Percentiles rank a stretch among this genome's conserved stretches.
phyloP scores from a whole-genome alignment of 306 rosid species.

The Dalbergia cultrata region DNA sequence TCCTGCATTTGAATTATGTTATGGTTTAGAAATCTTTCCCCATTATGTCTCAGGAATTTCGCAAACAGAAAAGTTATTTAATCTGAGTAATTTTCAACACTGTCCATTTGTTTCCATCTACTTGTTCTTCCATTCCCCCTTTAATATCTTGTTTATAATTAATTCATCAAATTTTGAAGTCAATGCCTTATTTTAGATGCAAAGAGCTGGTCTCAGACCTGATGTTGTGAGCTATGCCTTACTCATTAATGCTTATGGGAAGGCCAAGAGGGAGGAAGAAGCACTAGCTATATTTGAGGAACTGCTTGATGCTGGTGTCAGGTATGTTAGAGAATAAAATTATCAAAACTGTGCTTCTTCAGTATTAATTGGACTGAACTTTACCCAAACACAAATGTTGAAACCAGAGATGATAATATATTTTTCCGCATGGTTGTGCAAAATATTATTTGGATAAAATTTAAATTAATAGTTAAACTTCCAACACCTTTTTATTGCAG shows the following conservation, averaged over 20 bases:
- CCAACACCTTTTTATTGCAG: neutral
- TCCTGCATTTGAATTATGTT: constrained; percentile 31
- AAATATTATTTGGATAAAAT: neutral
- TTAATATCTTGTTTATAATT: constrained; percentile 54
- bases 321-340: constrained; percentile 56
- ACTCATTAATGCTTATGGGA: constrained; percentile 90
- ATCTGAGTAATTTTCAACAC: constrained; percentile 42
- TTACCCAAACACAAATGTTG: too few species aligned
- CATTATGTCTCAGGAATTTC: constrained; percentile 7
- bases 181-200: constrained; percentile 80
- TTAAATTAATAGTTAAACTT: neutral
- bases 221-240: constrained; percentile 93
- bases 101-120: constrained; percentile 1
- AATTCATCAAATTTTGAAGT: constrained; percentile 60
- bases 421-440: neutral
- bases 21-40: constrained; percentile 18
- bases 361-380: neutral
- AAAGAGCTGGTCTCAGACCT: constrained; percentile 90
- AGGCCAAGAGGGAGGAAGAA: constrained; percentile 96
- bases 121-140: constrained; percentile 20
- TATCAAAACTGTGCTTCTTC: too few species aligned
- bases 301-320: constrained; percentile 97
- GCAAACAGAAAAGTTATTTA: constrained; percentile 17
- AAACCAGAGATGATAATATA: too few species aligned
- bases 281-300: constrained; percentile 98